Base-by-base conservation (phyloP, 2,329 filamentous ascomycete species). In the Aspergillus tamarii region DNA sequence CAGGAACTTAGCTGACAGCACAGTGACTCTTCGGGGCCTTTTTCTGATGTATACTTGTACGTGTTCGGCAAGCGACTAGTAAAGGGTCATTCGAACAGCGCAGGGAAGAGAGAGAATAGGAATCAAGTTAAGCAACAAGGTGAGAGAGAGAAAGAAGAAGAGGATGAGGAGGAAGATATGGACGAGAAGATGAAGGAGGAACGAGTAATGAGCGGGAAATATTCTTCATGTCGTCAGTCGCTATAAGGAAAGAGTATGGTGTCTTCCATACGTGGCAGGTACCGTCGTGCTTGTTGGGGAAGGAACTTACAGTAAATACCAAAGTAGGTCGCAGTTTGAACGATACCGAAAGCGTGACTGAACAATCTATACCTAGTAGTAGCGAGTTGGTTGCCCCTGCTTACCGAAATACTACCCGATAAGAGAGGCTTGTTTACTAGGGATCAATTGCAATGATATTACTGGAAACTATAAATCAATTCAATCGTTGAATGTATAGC, bases 301-400 rank as follows among this genome's bases (percentile, higher is more conserved):
- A 63, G 56, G 39, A 48, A 62, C 28, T 59, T 34, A 54, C 41
- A 48, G 55, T 32, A n/a, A 23, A 14, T n/a, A 55, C 52, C 48
- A 34, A n/a, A n/a, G 10, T 12, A n/a, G 16, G 48, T n/a, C 26
- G 4, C 48, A 7, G 28, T 12, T 5, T n/a, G 45, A 48, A 48
- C 45, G 23, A 48, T 28, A 26, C 28, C 8, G n/a, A 21, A 32
- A 32, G 26, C 19, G 48, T 52, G 48, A 32, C 48, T n/a, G 3
- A 9, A 23, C 16, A 19, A 7, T 11, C 28, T 32, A 32, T 32
- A 26, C 26, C 26, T 26, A 14, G 16, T 36, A 14, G 34, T 14
- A 26, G 26, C 1, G 2, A 36, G 34, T 19, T 41, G 7, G 16
- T 5, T 36, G 34, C 12, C 5, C 34, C 12, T 16, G 34, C 5